A percentile compares a stretch with the other conserved stretches of the same genome.
These are phyloP conservation scores for Nissolia schottii DNA, from an alignment of 306 rosid species.

Conservation along the genomic window DNA sequence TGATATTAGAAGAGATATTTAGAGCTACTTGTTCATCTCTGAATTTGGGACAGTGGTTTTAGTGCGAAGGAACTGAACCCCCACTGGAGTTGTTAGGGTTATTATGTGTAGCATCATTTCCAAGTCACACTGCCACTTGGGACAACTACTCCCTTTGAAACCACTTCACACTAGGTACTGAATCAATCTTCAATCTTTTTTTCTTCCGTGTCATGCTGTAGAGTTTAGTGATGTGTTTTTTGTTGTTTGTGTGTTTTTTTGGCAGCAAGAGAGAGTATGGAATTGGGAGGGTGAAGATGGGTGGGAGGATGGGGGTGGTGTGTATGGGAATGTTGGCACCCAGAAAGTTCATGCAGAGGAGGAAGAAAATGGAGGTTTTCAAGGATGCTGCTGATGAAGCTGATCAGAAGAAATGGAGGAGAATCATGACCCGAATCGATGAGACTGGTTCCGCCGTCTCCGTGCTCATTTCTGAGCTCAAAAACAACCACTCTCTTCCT, in stretches of 20 bases:
- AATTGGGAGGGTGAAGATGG: constrained; percentile 38
- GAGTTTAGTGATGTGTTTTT: not conserved
- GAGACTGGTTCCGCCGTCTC: constrained; percentile 76
- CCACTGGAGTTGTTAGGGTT: not conserved
- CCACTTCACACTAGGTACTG: constrained; percentile 14
- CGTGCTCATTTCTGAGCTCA: constrained; percentile 53
- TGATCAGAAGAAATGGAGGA: constrained; percentile 83
- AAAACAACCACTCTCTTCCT: constrained; percentile 43
- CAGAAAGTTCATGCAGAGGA: constrained; percentile 69
- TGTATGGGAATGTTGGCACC: constrained; percentile 82
- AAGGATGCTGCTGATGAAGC: constrained; percentile 78
- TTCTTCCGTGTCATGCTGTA: not conserved
- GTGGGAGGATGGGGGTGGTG: constrained; percentile 49
- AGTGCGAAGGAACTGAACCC: too few species aligned
- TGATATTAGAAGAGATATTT: constrained; percentile 15
- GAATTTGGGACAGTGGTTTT: not conserved
- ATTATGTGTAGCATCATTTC: constrained; percentile 38
- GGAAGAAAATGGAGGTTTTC: constrained; percentile 58
- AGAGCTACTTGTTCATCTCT: not conserved
- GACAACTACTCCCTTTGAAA: constrained; percentile 22
- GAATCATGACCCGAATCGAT: constrained; percentile 68
- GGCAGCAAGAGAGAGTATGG: constrained; percentile 48
- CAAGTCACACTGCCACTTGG: constrained; percentile 34
- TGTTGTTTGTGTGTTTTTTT: constrained; percentile 5
- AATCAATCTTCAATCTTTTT: not conserved